phyloP scores from a whole-genome alignment of 2,329 filamentous ascomycete species.

The Talaromyces rugulosus region DNA sequence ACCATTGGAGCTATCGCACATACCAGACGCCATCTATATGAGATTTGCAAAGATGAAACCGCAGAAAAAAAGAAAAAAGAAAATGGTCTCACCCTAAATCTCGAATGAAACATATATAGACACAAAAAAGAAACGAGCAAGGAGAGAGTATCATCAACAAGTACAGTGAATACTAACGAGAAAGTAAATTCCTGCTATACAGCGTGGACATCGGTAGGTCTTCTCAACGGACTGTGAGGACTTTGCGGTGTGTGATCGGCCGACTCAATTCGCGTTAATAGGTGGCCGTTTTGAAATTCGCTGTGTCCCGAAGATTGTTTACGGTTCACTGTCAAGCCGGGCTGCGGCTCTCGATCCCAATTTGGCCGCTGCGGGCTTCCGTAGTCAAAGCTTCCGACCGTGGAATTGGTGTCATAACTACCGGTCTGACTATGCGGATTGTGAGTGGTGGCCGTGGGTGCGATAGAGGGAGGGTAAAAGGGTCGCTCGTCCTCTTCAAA shows the following conservation, averaged over 20 bases:
- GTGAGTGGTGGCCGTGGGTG: constrained; percentile 70
- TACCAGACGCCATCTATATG: constrained; percentile 37
- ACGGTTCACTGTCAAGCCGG: constrained; percentile 72
- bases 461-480: constrained; percentile 88
- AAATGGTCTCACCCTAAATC: constrained; percentile 11
- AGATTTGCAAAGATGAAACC: constrained; percentile 24
- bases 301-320: constrained; percentile 82
- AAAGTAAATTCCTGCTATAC: constrained; percentile 21
- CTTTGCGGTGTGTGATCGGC: constrained; percentile 30
- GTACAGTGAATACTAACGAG: constrained; percentile 24
- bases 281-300: constrained; percentile 87
- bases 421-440: constrained; percentile 82
- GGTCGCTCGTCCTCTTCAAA: constrained; percentile 84
- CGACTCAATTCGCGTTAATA: constrained; percentile 79
- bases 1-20: constrained; percentile 26
- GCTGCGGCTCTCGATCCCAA: constrained; percentile 48
- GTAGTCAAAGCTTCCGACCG: constrained; percentile 51
- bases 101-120: constrained; percentile 26
- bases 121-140: constrained; percentile 20
- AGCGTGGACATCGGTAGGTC: constrained; percentile 29
- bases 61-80: constrained; percentile 23
- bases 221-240: constrained; percentile 30
- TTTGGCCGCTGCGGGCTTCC: constrained; percentile 51
- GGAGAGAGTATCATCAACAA: constrained; percentile 23
- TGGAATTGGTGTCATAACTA: constrained; percentile 87